phyloP scores from a whole-genome alignment of 2,329 filamentous ascomycete species.

The Arthrobotrys entomopaga region DNA sequence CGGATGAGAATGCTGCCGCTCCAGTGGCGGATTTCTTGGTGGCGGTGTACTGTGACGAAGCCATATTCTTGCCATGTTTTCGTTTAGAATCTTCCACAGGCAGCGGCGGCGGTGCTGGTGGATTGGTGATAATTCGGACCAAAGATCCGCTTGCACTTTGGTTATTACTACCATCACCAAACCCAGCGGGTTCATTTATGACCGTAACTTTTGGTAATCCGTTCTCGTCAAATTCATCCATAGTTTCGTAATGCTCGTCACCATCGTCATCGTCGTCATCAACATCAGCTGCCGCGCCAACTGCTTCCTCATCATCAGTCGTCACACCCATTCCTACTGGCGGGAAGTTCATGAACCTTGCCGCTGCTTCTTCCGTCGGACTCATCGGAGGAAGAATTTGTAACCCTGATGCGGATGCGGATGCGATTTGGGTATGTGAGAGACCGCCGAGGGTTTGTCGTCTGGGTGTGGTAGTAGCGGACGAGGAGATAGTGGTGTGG shows the following conservation, averaged over 20 bases:
- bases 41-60: conserved; percentile 38
- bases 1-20: conserved; percentile 48
- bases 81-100: conserved; percentile 2
- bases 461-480: conserved; percentile 39
- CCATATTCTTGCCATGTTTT: conserved; percentile 24
- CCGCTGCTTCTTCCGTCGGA: conserved; percentile 45
- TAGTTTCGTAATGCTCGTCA: conserved; percentile 60
- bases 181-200: conserved; percentile 33
- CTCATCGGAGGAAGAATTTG: conserved; percentile 50
- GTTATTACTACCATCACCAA: not conserved
- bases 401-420: conserved; percentile 32
- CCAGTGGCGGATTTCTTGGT: conserved; percentile 30
- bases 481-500: conserved; percentile 47
- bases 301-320: conserved; percentile 79
- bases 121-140: conserved; percentile 9
- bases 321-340: conserved; percentile 64
- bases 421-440: conserved; percentile 41
- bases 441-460: conserved; percentile 19
- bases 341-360: conserved; percentile 33
- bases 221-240: conserved; percentile 55
- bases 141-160: conserved; percentile 10
- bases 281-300: conserved; percentile 66
- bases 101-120: not conserved
- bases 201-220: conserved; percentile 41
- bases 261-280: conserved; percentile 62